Percentiles rank a stretch among this genome's conserved stretches.
phyloP scores from a whole-genome alignment of 2,329 filamentous ascomycete species.

The Lasiodiplodia sp. region DNA sequence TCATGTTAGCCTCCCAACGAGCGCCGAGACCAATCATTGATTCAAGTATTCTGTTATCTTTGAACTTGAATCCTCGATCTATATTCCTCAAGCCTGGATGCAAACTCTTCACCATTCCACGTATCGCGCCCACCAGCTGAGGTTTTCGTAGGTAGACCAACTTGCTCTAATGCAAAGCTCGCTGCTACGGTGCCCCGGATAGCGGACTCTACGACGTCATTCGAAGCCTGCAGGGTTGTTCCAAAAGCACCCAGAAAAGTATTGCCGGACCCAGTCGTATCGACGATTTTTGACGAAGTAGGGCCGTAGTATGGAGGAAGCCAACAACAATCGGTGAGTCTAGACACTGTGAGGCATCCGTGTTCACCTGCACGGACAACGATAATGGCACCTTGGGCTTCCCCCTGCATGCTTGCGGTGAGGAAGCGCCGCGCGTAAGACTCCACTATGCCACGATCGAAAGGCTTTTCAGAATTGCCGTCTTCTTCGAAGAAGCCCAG shows the following conservation, averaged over 20 bases:
- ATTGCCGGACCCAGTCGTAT: not conserved
- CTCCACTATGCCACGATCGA: not conserved
- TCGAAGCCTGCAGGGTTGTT: not conserved
- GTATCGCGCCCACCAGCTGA: not conserved
- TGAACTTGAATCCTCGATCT: not conserved
- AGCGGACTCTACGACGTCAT: not conserved
- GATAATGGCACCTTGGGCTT: not conserved
- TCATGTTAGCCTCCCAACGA: too few relatives aligned
- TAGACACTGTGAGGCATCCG: not conserved
- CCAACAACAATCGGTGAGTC: not conserved
- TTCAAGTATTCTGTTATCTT: too few relatives aligned
- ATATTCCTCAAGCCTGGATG: not conserved
- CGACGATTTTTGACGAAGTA: not conserved
- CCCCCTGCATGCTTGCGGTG: too few relatives aligned
- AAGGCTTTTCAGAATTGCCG: not conserved
- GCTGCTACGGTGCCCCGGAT: not conserved
- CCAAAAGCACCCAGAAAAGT: not conserved
- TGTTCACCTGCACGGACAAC: not conserved
- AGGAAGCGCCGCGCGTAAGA: not conserved
- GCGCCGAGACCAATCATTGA: too few relatives aligned
- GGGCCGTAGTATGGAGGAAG: not conserved
- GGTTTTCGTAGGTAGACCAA: not conserved
- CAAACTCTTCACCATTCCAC: not conserved
- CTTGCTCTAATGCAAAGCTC: not conserved
- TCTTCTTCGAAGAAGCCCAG: not conserved